Evolutionary conservation across 192 early-diverging fungal genomes (phyloP).

Genomic region (Coemansia sp.): DNA sequence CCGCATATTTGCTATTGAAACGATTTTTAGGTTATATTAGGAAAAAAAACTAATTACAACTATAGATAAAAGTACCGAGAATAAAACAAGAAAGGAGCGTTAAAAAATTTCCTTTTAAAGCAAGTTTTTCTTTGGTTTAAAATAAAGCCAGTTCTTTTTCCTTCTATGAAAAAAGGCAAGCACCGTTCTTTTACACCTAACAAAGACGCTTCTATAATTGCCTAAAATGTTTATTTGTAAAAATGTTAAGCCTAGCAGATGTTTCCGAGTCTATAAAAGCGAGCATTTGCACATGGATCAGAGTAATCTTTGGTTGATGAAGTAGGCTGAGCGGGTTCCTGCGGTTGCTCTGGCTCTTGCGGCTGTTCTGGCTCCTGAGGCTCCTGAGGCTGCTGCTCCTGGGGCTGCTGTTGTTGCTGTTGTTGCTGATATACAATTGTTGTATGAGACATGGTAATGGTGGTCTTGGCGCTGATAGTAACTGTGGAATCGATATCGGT

Average conservation of each 20-base stretch:
- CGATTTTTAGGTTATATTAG: not conserved
- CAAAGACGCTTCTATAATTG: too few relatives aligned
- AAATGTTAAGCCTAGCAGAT: not conserved
- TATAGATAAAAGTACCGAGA: not conserved
- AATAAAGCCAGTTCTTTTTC: not conserved
- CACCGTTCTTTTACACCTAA: too few relatives aligned
- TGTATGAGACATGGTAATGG: too few relatives aligned
- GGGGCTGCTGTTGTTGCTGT: not conserved
- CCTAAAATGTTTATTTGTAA: not conserved
- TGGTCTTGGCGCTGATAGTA: too few relatives aligned
- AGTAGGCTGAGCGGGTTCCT: not conserved
- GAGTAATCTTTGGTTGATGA: not conserved
- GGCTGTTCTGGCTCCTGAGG: not conserved
- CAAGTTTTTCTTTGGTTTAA: not conserved
- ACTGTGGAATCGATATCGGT: too few relatives aligned
- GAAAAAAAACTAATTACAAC: not conserved
- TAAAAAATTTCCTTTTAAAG: not conserved
- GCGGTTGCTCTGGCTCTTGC: not conserved
- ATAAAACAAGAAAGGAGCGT: not conserved
- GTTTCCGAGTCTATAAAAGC: conserved; percentile 1
- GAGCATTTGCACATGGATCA: conserved; percentile 8
- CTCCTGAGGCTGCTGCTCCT: not conserved
- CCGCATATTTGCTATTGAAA: not conserved
- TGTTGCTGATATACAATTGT: too few relatives aligned
- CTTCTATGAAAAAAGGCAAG: not conserved